Base-by-base conservation (phyloP, 2,329 filamentous ascomycete genomes). In the Cadophora luteo-olivacea region DNA sequence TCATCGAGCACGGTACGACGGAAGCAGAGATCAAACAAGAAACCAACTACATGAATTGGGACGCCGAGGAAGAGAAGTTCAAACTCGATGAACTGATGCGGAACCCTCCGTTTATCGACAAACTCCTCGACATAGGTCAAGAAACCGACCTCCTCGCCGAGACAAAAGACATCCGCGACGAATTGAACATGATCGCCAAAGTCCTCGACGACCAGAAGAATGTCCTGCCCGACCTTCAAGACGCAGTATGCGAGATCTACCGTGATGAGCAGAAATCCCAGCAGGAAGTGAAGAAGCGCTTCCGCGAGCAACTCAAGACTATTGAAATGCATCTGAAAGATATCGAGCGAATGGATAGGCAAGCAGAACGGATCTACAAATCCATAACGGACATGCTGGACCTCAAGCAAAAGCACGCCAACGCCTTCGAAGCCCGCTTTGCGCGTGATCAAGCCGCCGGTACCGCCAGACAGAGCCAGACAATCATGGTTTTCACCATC, bases 341-440 rank as follows among this genome's bases (percentile, higher is more conserved):
- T 41, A 72, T 75, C 14, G 90, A 93, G 70, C 90, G 89, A 71
- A 89, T 97, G 79, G 92, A 97, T 80, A 85, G 87, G 68, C 89
- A 94, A 78, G 91, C 97, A 79, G 93, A 97, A 77, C 84, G 86
- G 68, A 89, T 92, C 61, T 92, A 94, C 68, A 83, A 85, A 33
- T 84, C 86, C 51, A 84, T 97, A 58, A 89, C 92, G 75, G 89
- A 93, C 70, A 86, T 86, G 11, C 83, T 93, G 19, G 74, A 76
- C 32, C 68, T 75, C 16, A 74, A 75, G 54, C 74, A 76, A 55
- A 76, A 76, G 63, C 74, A 76, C 60, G 75, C 75, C 4, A 76
- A 75, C 55, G 73, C 72, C n/a, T 76, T 75, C 36, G 75, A 76
- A 61, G 74, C 74, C 3, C 70, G 74, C 9, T 77, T 75, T 64